Conservation (phyloP, 169 alveolate genomes). For the Eimeria praecox region DNA sequence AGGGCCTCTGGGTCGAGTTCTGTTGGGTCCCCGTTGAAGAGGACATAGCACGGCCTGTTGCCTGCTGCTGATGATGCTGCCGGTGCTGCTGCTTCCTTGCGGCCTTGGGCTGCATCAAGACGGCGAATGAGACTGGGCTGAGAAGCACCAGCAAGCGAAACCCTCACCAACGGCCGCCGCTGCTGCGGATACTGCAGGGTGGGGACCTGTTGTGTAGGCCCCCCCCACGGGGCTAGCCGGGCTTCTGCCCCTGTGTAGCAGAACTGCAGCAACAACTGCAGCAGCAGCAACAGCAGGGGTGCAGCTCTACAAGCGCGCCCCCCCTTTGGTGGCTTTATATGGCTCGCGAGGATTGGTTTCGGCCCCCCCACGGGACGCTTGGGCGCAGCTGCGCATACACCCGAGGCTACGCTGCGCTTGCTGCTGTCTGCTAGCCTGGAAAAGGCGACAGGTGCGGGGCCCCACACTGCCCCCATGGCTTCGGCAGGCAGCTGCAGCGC, state of each 20-base stretch:
- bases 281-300: not conserved
- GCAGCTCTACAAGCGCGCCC: not conserved
- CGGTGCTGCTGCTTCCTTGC: not conserved
- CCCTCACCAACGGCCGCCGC: not conserved
- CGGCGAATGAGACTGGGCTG: not conserved
- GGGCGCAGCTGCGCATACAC: not conserved
- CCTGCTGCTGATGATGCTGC: not conserved
- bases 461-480: slow-evolving; percentile 27
- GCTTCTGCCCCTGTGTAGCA: not conserved
- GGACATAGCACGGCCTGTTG: slow-evolving; percentile 15
- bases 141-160: not conserved
- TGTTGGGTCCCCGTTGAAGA: slow-evolving; percentile 3
- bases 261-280: not conserved
- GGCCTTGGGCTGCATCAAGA: not conserved
- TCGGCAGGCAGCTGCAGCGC: not conserved
- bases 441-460: not conserved
- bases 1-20: slow-evolving; percentile 11
- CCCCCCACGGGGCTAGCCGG: not conserved
- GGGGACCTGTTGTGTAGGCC: not conserved
- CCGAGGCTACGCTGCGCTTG: not conserved
- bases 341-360: too few species aligned
- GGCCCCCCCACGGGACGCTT: not conserved
- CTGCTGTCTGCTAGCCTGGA: not conserved
- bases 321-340: too few species aligned
- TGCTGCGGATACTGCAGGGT: not conserved